Percentiles rank a stretch among this genome's conserved stretches.
Conservation (phyloP, 768 basidiomycete species). For the Mycena venus region DNA sequence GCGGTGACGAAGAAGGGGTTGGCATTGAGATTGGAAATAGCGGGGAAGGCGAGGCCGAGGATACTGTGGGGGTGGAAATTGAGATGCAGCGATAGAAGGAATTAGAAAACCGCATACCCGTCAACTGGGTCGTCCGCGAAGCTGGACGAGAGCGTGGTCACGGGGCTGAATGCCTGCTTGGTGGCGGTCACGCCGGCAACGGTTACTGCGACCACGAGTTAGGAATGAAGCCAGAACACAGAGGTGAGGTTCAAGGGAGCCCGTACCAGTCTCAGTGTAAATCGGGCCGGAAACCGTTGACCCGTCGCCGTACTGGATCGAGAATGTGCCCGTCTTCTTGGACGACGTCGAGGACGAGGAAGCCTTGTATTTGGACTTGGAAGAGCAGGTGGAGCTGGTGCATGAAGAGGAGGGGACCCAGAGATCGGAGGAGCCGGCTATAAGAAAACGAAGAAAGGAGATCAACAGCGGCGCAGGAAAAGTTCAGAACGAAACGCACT, state of each 20-base stretch:
- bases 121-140: conserved; percentile 36
- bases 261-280: conserved; percentile 39
- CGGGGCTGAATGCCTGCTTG: conserved; percentile 45
- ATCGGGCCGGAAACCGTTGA: conserved; percentile 53
- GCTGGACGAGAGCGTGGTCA: conserved; percentile 43
- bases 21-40: conserved; percentile 45
- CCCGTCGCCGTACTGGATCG: conserved; percentile 58
- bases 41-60: conserved; percentile 52
- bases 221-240: background rate
- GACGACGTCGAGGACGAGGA: conserved; percentile 44
- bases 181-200: conserved; percentile 31
- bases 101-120: conserved; percentile 11
- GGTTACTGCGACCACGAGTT: background rate
- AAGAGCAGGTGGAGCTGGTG: conserved; percentile 40
- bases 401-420: conserved; percentile 50
- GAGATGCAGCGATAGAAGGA: no score
- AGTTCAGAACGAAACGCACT: conserved; percentile 40
- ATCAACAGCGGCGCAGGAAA: no score
- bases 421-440: conserved; percentile 20
- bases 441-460: no score
- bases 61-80: conserved; percentile 9
- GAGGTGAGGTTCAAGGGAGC: background rate
- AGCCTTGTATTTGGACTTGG: conserved; percentile 46
- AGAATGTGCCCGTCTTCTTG: conserved; percentile 45
- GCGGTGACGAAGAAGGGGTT: conserved; percentile 59